A percentile compares a stretch with the other conserved stretches of the same genome.
These are phyloP conservation scores for Mycena belliarum DNA, from an alignment of 768 basidiomycete species.

Conservation along the genomic window DNA sequence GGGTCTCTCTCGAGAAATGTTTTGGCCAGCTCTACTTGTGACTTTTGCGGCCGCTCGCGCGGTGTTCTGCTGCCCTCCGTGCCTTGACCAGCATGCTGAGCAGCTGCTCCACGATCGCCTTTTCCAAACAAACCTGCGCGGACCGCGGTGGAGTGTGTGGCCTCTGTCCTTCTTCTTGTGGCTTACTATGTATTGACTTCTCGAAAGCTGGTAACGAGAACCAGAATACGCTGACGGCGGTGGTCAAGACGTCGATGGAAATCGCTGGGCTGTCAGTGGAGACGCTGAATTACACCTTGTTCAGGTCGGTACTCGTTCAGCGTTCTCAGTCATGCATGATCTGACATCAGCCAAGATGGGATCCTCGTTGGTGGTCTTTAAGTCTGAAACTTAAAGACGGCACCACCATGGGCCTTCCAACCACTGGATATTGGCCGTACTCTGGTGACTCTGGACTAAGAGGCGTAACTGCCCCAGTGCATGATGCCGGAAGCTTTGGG, in stretches of 20 bases:
- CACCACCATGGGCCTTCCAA: conserved; percentile 29
- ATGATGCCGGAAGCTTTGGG: conserved; percentile 30
- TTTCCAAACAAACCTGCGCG: conserved; percentile 32
- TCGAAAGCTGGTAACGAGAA: conserved; percentile 34
- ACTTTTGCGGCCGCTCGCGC: neutral
- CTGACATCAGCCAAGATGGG: conserved; percentile 26
- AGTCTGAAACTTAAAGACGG: conserved; percentile 30
- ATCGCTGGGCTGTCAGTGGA: conserved; percentile 28
- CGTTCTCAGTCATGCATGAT: neutral
- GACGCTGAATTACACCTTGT: conserved; percentile 28
- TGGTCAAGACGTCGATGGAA: conserved; percentile 27
- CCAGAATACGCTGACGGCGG: conserved; percentile 28
- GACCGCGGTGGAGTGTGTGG: conserved; percentile 32
- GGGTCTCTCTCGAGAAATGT: no score
- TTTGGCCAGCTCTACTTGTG: neutral
- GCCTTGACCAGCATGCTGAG: conserved; percentile 22
- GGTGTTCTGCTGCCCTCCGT: neutral
- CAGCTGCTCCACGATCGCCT: conserved; percentile 30
- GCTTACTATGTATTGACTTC: neutral
- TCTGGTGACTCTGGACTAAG: conserved; percentile 28
- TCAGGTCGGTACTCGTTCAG: conserved; percentile 23
- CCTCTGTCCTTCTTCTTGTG: neutral
- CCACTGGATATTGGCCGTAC: conserved; percentile 35
- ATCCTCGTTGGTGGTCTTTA: conserved; percentile 36
- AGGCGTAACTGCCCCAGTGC: conserved; percentile 29